Evolutionary conservation across 768 basidiomycete species (phyloP).

Genomic region (Calvatia gigantea): DNA sequence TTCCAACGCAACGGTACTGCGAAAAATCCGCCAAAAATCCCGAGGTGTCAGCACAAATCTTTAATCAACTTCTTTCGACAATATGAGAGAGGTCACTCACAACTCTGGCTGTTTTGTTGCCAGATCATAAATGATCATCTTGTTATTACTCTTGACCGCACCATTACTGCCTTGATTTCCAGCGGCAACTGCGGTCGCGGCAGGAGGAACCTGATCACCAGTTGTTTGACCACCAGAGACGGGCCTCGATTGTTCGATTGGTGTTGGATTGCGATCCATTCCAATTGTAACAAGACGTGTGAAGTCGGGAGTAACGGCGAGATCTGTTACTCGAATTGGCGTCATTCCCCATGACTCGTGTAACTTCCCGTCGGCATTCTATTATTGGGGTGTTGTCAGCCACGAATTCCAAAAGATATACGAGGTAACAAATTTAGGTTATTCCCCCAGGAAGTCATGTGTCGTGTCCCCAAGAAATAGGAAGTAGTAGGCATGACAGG

Average conservation of each 20-base stretch:
- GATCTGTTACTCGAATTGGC: slow-evolving; percentile 80
- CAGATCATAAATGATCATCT: slow-evolving; percentile 77
- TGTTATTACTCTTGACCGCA: slow-evolving; percentile 43
- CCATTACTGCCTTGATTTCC: slow-evolving; percentile 11
- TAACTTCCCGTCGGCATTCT: slow-evolving; percentile 77
- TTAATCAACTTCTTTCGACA: slow-evolving; percentile 4
- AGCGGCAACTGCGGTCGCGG: slow-evolving; percentile 1
- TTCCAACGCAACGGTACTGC: slow-evolving; percentile 47
- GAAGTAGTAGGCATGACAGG: slow-evolving; percentile 3
- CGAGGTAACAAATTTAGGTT: no score
- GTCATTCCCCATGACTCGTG: slow-evolving; percentile 66
- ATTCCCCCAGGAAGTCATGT: background rate
- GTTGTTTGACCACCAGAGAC: slow-evolving; percentile 23
- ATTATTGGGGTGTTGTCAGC: slow-evolving; percentile 6
- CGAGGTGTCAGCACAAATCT: background rate
- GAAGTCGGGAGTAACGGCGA: slow-evolving; percentile 84
- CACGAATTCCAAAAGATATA: background rate
- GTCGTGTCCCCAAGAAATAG: background rate
- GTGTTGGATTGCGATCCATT: slow-evolving; percentile 36
- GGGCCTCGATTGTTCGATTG: background rate
- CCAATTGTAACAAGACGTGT: slow-evolving; percentile 84
- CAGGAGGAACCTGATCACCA: slow-evolving; percentile 27
- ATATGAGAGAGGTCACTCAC: slow-evolving; percentile 42
- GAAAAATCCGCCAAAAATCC: slow-evolving; percentile 12
- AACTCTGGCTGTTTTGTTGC: slow-evolving; percentile 60